Conservation (phyloP, 1,139 yeast species). For the Suhomyces maxii region DNA sequence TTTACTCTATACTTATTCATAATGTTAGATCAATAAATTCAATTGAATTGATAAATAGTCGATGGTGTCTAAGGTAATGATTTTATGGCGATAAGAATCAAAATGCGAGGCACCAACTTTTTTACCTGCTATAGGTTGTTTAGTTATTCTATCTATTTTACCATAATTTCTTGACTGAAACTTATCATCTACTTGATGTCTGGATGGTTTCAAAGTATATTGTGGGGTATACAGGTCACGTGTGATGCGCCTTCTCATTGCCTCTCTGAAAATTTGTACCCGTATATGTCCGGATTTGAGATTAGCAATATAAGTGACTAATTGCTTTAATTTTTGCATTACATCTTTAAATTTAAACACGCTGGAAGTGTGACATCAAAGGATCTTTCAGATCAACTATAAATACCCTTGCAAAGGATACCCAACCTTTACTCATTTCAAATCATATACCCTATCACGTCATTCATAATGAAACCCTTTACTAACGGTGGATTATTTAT, state of each 20-base stretch:
- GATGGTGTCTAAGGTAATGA: background rate
- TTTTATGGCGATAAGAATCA: no score
- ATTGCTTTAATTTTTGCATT: background rate
- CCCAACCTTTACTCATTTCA: background rate
- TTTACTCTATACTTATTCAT: background rate
- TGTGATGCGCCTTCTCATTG: background rate
- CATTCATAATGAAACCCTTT: conserved; percentile 14
- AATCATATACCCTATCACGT: background rate
- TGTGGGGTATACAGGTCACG: background rate
- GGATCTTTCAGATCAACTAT: background rate
- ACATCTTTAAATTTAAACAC: background rate
- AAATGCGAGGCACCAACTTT: no score
- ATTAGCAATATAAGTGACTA: background rate
- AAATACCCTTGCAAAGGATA: background rate
- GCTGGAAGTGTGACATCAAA: conserved; percentile 3
- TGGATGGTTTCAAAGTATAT: no score
- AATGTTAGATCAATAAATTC: background rate
- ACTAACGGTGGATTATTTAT: conserved; percentile 19
- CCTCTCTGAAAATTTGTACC: conserved; percentile 1
- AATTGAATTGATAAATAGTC: background rate
- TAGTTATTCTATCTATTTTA: no score
- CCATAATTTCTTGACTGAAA: no score
- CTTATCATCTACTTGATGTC: no score
- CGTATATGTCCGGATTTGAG: background rate
- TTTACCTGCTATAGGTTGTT: no score